Evolutionary conservation across 2,329 filamentous ascomycete genomes (phyloP), one percentile per base, ranked within the genome.

Genomic region (Epichloe scottii): DNA sequence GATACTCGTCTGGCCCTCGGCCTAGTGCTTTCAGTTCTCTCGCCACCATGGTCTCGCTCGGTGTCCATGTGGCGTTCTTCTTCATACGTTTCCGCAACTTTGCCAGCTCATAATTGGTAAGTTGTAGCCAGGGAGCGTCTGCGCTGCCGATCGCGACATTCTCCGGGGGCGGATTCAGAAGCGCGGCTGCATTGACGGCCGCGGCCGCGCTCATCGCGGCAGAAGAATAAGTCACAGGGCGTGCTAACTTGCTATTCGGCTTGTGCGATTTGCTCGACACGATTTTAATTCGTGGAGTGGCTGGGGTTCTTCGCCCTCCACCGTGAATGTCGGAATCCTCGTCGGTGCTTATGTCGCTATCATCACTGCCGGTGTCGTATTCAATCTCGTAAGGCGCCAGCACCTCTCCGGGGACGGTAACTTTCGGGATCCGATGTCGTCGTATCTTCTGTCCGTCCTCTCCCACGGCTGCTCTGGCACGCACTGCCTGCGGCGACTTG

Each of bases 61-160:
- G 87, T 3, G 80, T 82, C 87, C 87, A 93, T 4, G 87, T 83
- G 0, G 87, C 85, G 61, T 93, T 93, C 74, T 93, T 93, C 76
- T 93, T 93, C 87, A 93, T 93, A 17, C 85, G 77, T 68, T 93
- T 93, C 54, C 87, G 75, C 7, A 93, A 73, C 55, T 81, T 77
- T 1, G 81, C 81, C 45, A 85, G 71, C 62, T 85, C 82, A 55
- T 78, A 84, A 15, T 74, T 70, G 6, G 81, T 84, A 38, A 85
- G 71, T 58, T 80, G 79, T 23, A 84, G 69, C 82, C 82, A 85
- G 0, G 82, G 82, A 11, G 78, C 76, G 58, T 84, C 76, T 3
- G 71, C 59, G 51, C 78, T 81, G 30, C 81, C 81, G 14, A 76
- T 67, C 2, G 78, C 70, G 2, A 78, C 78, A 54, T 82, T 75